Base-by-base conservation (phyloP, 2,329 filamentous ascomycete genomes). In the Ophiocordyceps australis region DNA sequence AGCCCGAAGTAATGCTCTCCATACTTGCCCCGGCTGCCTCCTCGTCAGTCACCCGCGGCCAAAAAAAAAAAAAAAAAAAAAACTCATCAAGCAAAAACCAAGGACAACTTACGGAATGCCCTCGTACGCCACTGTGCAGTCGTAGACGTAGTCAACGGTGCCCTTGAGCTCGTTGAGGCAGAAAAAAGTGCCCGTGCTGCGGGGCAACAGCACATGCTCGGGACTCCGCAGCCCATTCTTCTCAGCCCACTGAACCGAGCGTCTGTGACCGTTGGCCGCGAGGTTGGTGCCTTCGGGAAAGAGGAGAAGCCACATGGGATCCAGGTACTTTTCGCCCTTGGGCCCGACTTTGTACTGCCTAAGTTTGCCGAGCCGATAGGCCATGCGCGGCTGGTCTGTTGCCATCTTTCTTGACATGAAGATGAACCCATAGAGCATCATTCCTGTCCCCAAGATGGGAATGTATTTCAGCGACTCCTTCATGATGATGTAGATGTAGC, bases 51-150 rank as follows among this genome's bases (percentile, higher is more conserved):
- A 29, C 32, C 25, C 9, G 14, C 15, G 14, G 11, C 8, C n/a
- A n/a, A n/a, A n/a, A n/a, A n/a, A n/a, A n/a, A n/a, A n/a, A n/a
- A n/a, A n/a, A n/a, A n/a, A n/a, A n/a, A n/a, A n/a, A n/a, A n/a
- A n/a, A 23, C n/a, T 14, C 6, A 23, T 4, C 5, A 14, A 23
- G 3, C 3, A 23, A 14, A 11, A 7, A 9, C 9, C 5, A 13
- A 14, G 17, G 14, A 8, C 14, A 26, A 75, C 81, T 62, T 65
- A 86, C 75, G 80, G 79, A 22, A 93, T 69, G 10, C 89, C 86
- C 50, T 94, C 86, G 43, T 98, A 98, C 5, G 82, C 85, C 29
- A 98, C 75, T 0, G 89, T 95, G 49, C 85, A 94, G 50, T 92
- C 82, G 39, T 92, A 92, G 1, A 92, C 58, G 53, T 80, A 91